These are phyloP conservation scores for Apiospora arundinis DNA, from an alignment of 2,329 filamentous ascomycete species.

Conservation along the genomic window DNA sequence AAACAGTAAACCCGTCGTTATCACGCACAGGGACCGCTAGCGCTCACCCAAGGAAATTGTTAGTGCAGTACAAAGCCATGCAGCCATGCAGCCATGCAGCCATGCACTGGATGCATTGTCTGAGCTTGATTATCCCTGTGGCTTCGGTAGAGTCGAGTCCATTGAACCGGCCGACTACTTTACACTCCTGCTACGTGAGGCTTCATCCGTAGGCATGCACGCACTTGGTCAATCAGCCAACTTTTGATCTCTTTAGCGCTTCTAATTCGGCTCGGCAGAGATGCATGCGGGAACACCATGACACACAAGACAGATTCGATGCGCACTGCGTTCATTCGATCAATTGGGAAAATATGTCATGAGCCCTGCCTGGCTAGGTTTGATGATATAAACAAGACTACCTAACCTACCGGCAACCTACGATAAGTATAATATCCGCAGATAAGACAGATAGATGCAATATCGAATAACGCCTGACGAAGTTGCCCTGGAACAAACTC, in stretches of 20 bases:
- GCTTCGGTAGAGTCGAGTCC: neutral
- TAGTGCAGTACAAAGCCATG: constrained; percentile 27
- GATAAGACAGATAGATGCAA: neutral
- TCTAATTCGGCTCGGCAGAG: neutral
- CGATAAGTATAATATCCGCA: neutral
- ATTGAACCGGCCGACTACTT: neutral
- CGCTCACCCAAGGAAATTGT: constrained; percentile 29
- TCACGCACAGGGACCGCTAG: constrained; percentile 5
- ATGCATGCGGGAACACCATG: neutral
- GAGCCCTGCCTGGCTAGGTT: neutral
- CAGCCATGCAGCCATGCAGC: neutral
- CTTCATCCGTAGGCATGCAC: no score
- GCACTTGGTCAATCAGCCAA: no score
- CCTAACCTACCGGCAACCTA: no score
- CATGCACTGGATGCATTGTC: constrained; percentile 3
- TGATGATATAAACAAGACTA: neutral
- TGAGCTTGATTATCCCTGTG: neutral
- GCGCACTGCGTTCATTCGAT: neutral
- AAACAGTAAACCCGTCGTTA: constrained; percentile 16
- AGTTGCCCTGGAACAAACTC: constrained; percentile 33
- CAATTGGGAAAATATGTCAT: constrained; percentile 2
- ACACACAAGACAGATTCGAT: neutral
- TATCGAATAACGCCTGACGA: neutral
- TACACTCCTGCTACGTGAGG: no score
- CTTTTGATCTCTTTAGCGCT: no score